phyloP scores from a whole-genome alignment of 2,329 filamentous ascomycete genomes.

The Neocatenulostroma microsporum region DNA sequence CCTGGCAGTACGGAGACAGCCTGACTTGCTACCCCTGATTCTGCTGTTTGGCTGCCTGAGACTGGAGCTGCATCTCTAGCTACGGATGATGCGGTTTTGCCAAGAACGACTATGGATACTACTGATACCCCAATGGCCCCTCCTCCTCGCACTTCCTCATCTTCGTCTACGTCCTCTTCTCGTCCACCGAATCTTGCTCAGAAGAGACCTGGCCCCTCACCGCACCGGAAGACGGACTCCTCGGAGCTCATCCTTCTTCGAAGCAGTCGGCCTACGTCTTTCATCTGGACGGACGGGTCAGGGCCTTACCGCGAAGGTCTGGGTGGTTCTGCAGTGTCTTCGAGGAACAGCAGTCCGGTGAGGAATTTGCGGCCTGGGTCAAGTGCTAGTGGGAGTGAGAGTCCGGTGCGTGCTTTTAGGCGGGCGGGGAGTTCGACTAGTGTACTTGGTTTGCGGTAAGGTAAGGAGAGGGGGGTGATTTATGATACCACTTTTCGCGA shows the following conservation, averaged over 20 bases:
- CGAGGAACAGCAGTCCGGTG: slow-evolving; percentile 5
- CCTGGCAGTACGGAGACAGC: neutral
- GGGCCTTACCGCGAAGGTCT: slow-evolving; percentile 1
- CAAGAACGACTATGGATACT: no score
- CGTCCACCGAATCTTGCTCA: no score
- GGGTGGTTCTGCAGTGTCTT: slow-evolving; percentile 1
- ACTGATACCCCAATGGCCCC: neutral
- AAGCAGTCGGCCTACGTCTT: neutral
- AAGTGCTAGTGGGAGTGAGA: slow-evolving; percentile 8
- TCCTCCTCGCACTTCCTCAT: neutral
- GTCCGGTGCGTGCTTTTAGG: slow-evolving; percentile 13
- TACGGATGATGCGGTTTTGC: no score
- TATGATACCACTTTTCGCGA: slow-evolving; percentile 3
- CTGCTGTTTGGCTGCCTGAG: neutral
- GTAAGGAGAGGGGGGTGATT: no score
- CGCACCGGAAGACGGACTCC: slow-evolving; percentile 1
- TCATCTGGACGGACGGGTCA: neutral
- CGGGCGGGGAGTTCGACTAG: slow-evolving; percentile 11
- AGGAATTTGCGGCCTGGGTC: slow-evolving; percentile 3
- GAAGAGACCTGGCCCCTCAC: no score
- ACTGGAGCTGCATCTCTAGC: no score
- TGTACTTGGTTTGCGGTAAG: slow-evolving; percentile 12
- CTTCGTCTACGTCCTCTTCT: no score
- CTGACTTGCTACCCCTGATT: neutral
- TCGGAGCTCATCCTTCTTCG: slow-evolving; percentile 3